phyloP scores from a whole-genome alignment of 805 yeast genomes.

The Scheffersomyces stipitis region DNA sequence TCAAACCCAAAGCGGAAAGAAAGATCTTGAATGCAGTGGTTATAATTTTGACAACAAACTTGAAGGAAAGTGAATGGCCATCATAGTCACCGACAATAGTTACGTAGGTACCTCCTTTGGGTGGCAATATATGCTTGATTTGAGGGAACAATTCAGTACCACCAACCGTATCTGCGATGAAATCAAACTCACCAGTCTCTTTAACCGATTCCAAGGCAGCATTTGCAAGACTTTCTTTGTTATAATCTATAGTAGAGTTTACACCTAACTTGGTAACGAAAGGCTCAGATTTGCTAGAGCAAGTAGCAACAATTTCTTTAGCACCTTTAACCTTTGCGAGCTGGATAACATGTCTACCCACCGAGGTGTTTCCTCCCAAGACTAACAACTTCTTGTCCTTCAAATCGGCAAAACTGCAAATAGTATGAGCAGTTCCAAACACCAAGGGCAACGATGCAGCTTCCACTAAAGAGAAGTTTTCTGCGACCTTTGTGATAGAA shows the following conservation, averaged over 20 bases:
- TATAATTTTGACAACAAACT: not conserved
- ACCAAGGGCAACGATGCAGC: constrained; percentile 70
- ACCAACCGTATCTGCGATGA: constrained; percentile 68
- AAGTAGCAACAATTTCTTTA: constrained; percentile 53
- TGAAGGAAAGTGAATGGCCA: constrained; percentile 25
- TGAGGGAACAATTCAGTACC: constrained; percentile 47
- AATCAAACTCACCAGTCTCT: constrained; percentile 48
- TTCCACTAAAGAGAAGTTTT: constrained; percentile 45
- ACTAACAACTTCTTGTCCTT: constrained; percentile 52
- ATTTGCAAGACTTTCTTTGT: constrained; percentile 30
- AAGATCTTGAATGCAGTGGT: constrained; percentile 7
- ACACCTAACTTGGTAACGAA: constrained; percentile 55
- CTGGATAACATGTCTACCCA: constrained; percentile 58
- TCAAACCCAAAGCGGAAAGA: constrained; percentile 15
- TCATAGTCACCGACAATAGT: constrained; percentile 59
- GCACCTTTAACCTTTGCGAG: constrained; percentile 51
- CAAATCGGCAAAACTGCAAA: constrained; percentile 33
- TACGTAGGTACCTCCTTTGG: constrained; percentile 49
- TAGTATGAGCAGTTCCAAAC: constrained; percentile 58
- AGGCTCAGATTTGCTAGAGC: constrained; percentile 50
- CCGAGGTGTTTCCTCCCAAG: constrained; percentile 74
- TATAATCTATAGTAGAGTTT: constrained; percentile 57
- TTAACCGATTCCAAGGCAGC: constrained; percentile 34
- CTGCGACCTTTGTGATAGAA: constrained; percentile 45
- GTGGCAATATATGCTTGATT: constrained; percentile 44